A percentile compares a stretch with the other conserved stretches of the same genome.
phyloP scores from a whole-genome alignment of 768 basidiomycete genomes.

The Tulasnella sp. region DNA sequence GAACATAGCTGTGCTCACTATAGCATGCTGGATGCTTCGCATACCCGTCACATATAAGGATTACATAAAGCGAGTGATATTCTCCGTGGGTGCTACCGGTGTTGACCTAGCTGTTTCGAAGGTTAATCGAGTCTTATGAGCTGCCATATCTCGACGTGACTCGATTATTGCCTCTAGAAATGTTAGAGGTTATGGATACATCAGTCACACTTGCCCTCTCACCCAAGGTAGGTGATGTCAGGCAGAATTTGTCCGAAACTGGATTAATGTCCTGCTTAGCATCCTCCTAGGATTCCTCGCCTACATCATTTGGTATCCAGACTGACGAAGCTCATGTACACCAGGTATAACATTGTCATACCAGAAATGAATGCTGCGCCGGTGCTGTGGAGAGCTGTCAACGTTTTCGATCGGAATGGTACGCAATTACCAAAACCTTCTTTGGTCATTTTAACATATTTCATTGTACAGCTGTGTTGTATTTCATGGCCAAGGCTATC shows the following conservation, averaged over 20 bases:
- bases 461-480: slow-evolving; percentile 42
- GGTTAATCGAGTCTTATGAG: slow-evolving; percentile 59
- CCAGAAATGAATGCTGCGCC: slow-evolving; percentile 69
- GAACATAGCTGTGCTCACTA: slow-evolving; percentile 53
- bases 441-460: slow-evolving; percentile 5
- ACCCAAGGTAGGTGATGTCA: too few species aligned
- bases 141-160: slow-evolving; percentile 72
- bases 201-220: too few species aligned
- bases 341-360: slow-evolving; percentile 43
- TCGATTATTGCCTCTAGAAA: too few species aligned
- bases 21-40: slow-evolving; percentile 71
- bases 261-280: too few species aligned
- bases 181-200: too few species aligned
- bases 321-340: slow-evolving; percentile 45
- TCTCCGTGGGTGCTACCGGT: not conserved
- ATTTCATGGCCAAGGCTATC: slow-evolving; percentile 49
- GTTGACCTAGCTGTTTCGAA: slow-evolving; percentile 23
- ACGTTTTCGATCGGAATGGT: slow-evolving; percentile 63
- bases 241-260: too few species aligned
- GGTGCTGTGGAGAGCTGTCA: slow-evolving; percentile 63
- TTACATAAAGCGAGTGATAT: slow-evolving; percentile 46
- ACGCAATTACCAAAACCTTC: slow-evolving; percentile 28
- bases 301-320: slow-evolving; percentile 52
- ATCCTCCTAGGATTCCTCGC: slow-evolving; percentile 43
- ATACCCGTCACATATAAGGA: slow-evolving; percentile 67